These are phyloP conservation scores for Acer negundo DNA, from an alignment of 345 rosid species.

Conservation along the genomic window DNA sequence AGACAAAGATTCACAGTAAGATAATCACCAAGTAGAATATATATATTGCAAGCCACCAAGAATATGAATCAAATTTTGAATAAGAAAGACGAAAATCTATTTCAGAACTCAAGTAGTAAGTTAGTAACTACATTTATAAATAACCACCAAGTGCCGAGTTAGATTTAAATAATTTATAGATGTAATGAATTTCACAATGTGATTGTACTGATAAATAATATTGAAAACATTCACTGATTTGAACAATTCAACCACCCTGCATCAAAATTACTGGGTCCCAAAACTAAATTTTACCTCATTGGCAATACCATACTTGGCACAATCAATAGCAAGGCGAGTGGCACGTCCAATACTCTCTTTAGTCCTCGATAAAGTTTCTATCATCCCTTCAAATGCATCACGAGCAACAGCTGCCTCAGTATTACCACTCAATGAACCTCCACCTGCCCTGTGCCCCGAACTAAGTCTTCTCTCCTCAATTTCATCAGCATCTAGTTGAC, in stretches of 20 bases:
- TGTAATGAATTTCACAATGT: neutral
- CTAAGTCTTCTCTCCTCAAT: constrained; percentile 64
- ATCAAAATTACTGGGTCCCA: neutral
- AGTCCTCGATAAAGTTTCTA: constrained; percentile 95
- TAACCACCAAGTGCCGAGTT: neutral
- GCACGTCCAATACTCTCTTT: constrained; percentile 98
- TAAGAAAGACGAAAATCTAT: neutral
- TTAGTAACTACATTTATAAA: neutral
- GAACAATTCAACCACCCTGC: neutral
- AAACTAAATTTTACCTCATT: constrained; percentile 60
- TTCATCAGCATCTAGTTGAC: constrained; percentile 56
- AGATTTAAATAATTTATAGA: neutral
- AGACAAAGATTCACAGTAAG: neutral
- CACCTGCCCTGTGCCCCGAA: constrained; percentile 55
- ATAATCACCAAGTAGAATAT: neutral
- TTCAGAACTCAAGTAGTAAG: neutral
- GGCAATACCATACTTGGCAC: constrained; percentile 94
- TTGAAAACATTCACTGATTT: neutral
- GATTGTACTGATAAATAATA: neutral
- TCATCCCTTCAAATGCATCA: constrained; percentile 98
- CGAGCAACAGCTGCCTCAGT: constrained; percentile 96
- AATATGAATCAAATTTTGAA: neutral
- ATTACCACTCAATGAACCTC: constrained; percentile 80
- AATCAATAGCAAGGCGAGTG: constrained; percentile 90
- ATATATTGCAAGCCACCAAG: neutral